Base-by-base conservation (phyloP, 2,329 filamentous ascomycete genomes). In the Botryotinia globosa region DNA sequence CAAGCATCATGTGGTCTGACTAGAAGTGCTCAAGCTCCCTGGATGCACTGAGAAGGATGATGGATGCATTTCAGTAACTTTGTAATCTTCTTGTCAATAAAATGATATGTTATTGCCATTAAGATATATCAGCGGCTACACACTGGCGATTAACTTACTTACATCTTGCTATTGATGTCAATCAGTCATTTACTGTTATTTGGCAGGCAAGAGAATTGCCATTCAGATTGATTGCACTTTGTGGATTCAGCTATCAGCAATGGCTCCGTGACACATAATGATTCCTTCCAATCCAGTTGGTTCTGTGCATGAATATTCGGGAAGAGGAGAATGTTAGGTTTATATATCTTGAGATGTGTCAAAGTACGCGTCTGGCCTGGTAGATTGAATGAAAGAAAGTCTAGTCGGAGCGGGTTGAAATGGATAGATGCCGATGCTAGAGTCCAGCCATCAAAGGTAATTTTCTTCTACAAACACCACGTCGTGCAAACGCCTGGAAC, bases 401-500 rank as follows among this genome's bases (percentile, higher is more conserved):
- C 16, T 54, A 16, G 12, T n/a, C 7, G 12, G n/a, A 18, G n/a
- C 1, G 8, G 12, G 14, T 56, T 56, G 16, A 18, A 56, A 1
- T 2, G 12, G 0, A 56, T 29, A 18, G 12, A 54, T 29, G 3
- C 5, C 14, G 14, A 18, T 56, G 7, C 51, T 56, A 56, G 51
- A 29, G 6, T 9, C n/a, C 14, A 29, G n/a, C 0, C 51, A 12
- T 29, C 6, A n/a, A 54, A 7, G n/a, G 0, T 14, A n/a, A 29
- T 18, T n/a, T 54, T 4, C 6, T 29, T 9, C 29, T 29, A 29
- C 3, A 54, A 54, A 54, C 6, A 54, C 12, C 8, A 54, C 12
- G n/a, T 61, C 1, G 3, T 16, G 10, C 14, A 61, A n/a, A 37
- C n/a, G 20, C 22, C 0, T 18, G 12, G 0, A 39, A 25, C 0